Percentiles rank a stretch among this genome's conserved stretches.
These are phyloP conservation scores for Talaromyces atroroseus DNA, from an alignment of 2,329 filamentous ascomycete species.

Conservation along the genomic window DNA sequence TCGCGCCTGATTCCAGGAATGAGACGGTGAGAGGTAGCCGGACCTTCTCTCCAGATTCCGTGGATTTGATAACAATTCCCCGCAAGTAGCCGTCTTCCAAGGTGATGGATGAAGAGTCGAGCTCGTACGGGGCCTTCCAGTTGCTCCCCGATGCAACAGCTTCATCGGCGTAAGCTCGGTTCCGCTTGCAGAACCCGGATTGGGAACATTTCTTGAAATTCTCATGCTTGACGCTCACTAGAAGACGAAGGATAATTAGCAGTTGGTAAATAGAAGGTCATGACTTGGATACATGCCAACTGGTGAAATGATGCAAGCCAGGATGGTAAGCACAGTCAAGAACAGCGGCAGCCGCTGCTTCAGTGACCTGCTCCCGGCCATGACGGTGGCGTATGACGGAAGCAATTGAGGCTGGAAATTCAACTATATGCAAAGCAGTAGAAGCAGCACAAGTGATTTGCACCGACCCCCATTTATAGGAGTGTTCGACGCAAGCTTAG, in stretches of 20 bases:
- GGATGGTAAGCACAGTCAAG: slow-evolving; percentile 53
- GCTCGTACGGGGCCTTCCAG: slow-evolving; percentile 76
- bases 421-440: slow-evolving; percentile 21
- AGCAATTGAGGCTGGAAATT: slow-evolving; percentile 29
- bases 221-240: slow-evolving; percentile 84
- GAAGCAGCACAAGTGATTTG: slow-evolving; percentile 13
- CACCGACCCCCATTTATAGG: slow-evolving; percentile 28
- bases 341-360: slow-evolving; percentile 61
- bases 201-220: slow-evolving; percentile 97
- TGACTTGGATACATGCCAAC: slow-evolving; percentile 50
- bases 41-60: slow-evolving; percentile 63
- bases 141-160: slow-evolving; percentile 58
- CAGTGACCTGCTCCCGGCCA: slow-evolving; percentile 49
- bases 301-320: slow-evolving; percentile 58
- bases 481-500: slow-evolving; percentile 15
- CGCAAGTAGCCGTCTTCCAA: slow-evolving; percentile 76
- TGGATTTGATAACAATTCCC: slow-evolving; percentile 74
- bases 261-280: slow-evolving; percentile 1
- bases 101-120: slow-evolving; percentile 65
- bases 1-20: slow-evolving; percentile 84
- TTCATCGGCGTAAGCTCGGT: slow-evolving; percentile 80
- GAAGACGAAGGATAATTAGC: slow-evolving; percentile 1
- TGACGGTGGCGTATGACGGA: slow-evolving; percentile 22
- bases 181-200: slow-evolving; percentile 94
- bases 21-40: slow-evolving; percentile 77